Base-by-base conservation (phyloP, 2,329 filamentous ascomycete species). In the Phialocephala subalpina region DNA sequence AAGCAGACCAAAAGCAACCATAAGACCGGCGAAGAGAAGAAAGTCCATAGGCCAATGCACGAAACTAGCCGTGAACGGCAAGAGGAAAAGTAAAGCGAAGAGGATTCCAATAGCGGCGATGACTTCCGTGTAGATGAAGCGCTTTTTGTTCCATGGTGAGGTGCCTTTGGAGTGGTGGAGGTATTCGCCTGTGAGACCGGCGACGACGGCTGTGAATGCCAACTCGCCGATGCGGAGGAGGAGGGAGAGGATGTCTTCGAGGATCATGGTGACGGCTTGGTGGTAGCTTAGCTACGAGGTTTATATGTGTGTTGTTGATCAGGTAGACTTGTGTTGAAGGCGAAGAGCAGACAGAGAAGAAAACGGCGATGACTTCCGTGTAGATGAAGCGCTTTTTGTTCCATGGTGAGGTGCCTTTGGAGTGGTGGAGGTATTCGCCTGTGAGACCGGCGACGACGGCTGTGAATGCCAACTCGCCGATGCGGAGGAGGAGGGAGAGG, bases 101-200 rank as follows among this genome's bases (percentile, higher is more conserved):
- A 94, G 77, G 62, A 94, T 87, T 14, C 89, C 87, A 20, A 94
- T 74, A 22, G 83, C 89, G 2, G 92, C 89, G 45, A 94, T 84
- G 20, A 92, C 86, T 74, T 91, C 86, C 55, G 90, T 87, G 81
- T 93, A 94, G 79, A 94, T 92, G 80, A 90, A 89, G 64, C 91
- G 88, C 40, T 84, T 88, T 45, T 86, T 80, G 20, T 82, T 80
- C 83, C 86, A 89, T 66, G 82, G 78, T 61, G 83, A 82, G 40
- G 81, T 77, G 38, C 80, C 70, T 25, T 80, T 61, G 40, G 61
- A 66, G 45, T 64, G 36, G 75, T 88, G 84, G 29, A 94, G 86
- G 77, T 90, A 91, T 70, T 86, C 77, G 60, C 89, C 90, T 65
- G 90, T 87, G 67, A 93, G 82, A 67, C 90, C 91, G 27, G 90